Evolutionary conservation across 495 filamentous ascomycete genomes (phyloP).

Genomic region (Xanthoparmelia taractica): DNA sequence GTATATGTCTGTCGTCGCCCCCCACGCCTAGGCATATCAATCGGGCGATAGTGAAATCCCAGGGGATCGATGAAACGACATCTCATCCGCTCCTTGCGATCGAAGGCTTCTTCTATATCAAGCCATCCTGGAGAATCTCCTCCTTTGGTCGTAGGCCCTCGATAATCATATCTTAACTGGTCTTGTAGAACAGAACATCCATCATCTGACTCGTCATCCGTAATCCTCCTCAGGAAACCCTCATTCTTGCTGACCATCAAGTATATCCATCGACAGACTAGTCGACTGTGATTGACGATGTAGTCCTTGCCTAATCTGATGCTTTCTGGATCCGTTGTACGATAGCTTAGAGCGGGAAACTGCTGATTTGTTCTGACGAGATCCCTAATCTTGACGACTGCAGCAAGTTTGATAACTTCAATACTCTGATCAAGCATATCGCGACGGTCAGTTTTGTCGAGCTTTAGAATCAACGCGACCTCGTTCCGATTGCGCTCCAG

Average conservation of each 20-base stretch:
- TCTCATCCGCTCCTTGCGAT: constrained; percentile 2
- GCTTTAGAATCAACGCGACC: constrained; percentile 3
- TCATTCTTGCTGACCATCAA: background rate
- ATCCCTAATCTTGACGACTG: constrained; percentile 15
- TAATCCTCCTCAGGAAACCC: background rate
- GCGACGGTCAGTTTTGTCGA: background rate
- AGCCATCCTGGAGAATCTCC: constrained; percentile 20
- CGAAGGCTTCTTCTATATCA: constrained; percentile 11
- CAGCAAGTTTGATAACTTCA: constrained; percentile 3
- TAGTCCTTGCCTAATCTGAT: background rate
- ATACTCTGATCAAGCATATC: background rate
- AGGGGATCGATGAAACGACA: background rate
- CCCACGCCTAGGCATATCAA: background rate
- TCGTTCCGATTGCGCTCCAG: constrained; percentile 18
- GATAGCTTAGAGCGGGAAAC: constrained; percentile 7
- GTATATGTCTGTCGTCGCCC: constrained; percentile 40
- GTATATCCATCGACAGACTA: constrained; percentile 18
- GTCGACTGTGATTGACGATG: background rate
- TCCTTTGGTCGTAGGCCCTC: constrained; percentile 27
- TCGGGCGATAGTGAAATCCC: background rate
- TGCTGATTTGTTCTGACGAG: constrained; percentile 13
- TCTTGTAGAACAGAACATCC: constrained; percentile 17
- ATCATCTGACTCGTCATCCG: constrained; percentile 18
- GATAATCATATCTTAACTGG: constrained; percentile 23
- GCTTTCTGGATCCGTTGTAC: constrained; percentile 5